These are phyloP conservation scores for Orbilia brochopaga DNA, from an alignment of 2,329 filamentous ascomycete species.

Conservation along the genomic window DNA sequence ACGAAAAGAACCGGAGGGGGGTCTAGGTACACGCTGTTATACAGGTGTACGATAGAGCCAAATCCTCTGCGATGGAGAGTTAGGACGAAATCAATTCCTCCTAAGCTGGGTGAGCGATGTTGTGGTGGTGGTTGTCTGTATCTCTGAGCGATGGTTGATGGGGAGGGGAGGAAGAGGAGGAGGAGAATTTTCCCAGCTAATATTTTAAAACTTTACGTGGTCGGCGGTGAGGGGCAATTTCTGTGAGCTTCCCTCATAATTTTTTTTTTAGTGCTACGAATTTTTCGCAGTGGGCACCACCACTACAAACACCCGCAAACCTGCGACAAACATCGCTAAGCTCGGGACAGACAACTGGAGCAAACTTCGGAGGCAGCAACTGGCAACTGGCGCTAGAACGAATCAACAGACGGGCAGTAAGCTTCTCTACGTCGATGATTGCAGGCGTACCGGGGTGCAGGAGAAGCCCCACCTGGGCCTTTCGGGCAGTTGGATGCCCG, in stretches of 20 bases:
- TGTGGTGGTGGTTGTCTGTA: slow-evolving; percentile 15
- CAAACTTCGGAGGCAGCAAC: too few relatives aligned
- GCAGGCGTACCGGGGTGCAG: slow-evolving; percentile 13
- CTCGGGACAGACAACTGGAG: too few relatives aligned
- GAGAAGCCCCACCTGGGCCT: slow-evolving; percentile 1
- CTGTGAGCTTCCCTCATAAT: background rate
- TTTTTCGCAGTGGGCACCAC: background rate
- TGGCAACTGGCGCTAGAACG: slow-evolving; percentile 22
- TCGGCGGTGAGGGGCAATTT: slow-evolving; percentile 30
- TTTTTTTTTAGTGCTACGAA: slow-evolving; percentile 13
- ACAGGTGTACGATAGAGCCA: slow-evolving; percentile 39
- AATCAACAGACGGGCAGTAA: slow-evolving; percentile 18
- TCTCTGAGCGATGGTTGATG: slow-evolving; percentile 16
- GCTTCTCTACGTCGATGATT: background rate
- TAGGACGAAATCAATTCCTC: slow-evolving; percentile 50
- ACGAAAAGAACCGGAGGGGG: slow-evolving; percentile 35
- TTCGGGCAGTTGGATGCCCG: slow-evolving; percentile 28
- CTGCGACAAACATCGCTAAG: background rate
- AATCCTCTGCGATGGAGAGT: slow-evolving; percentile 10
- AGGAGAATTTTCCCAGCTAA: slow-evolving; percentile 16
- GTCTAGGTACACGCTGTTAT: slow-evolving; percentile 39
- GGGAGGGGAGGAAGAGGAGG: slow-evolving; percentile 16
- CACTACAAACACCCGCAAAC: background rate
- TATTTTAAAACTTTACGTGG: slow-evolving; percentile 25
- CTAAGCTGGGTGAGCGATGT: slow-evolving; percentile 15